Evolutionary conservation across 2,329 filamentous ascomycete genomes (phyloP), one percentile per base, ranked within the genome.

Genomic region (Stemphylium vesicarium): DNA sequence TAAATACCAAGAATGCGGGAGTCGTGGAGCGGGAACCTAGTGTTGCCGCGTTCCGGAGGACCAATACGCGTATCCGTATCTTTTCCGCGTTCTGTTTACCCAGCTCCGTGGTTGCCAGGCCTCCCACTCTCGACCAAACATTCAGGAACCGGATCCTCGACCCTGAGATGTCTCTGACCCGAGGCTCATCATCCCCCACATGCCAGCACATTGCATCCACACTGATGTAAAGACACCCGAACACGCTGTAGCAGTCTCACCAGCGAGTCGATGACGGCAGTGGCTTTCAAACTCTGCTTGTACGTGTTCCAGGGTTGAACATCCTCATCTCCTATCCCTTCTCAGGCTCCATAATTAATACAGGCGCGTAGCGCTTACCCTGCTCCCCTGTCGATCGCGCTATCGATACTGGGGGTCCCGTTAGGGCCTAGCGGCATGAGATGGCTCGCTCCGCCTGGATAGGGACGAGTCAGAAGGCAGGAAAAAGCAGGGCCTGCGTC

Each of bases 311-410:
- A 22, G 20, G 20, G n/a, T 26, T 43, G 57, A 55, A 46, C 40
- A 60, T 58, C 55, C 35, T 58, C 55, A 60, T 60, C 35, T 52
- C 44, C 3, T 24, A 11, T 16, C 41, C 22, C 24, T 20, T 38
- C 15, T 42, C 33, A 4, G 20, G 42, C 33, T 33, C 54, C 54
- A 42, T 32, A 50, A 33, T 38, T 43, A 22, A 39, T 49, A 26
- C 42, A 26, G 33, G 15, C 26, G 24, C 18, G 32, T 24, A 38
- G 39, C 38, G 50, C 55, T 57, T 43, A 24, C 43, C 36, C 13
- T 50, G 36, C 39, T 44, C 64, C 56, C 63, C 63, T 65, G 64
- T 48, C 61, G 63, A 67, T 65, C 63, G 41, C 56, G 57, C 53
- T 63, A 52, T 63, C 51, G 51, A 55, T 51, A 51, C 33, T 16